These are phyloP conservation scores for Phytophthora palmivora DNA, from an alignment of 352 stramenopile genomes.

Conservation along the genomic window DNA sequence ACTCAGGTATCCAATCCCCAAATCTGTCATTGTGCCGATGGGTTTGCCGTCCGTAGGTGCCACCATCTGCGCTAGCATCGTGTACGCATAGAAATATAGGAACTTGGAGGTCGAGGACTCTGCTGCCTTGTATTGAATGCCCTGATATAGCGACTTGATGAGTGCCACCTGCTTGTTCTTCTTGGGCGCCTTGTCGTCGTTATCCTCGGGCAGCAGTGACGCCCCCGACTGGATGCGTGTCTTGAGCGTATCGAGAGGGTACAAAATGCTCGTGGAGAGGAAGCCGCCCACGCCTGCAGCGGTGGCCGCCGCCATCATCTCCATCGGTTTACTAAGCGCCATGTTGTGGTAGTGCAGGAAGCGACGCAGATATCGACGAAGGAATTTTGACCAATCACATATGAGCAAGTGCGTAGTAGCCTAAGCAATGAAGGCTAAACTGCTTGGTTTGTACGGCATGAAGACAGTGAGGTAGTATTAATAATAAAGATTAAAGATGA, in stretches of 20 bases:
- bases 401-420: conserved; percentile 3
- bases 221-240: conserved; percentile 86
- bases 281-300: conserved; percentile 81
- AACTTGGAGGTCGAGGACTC: conserved; percentile 90
- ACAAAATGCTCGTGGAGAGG: conserved; percentile 79
- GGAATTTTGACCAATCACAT: conserved; percentile 19
- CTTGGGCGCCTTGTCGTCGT: conserved; percentile 29
- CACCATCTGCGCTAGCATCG: conserved; percentile 73
- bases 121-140: conserved; percentile 86
- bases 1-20: conserved; percentile 85
- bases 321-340: conserved; percentile 84
- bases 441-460: too few species aligned
- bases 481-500: too few species aligned
- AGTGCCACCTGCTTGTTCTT: conserved; percentile 49
- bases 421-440: too few species aligned
- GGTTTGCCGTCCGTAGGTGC: conserved; percentile 64
- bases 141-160: conserved; percentile 77
- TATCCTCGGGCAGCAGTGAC: conserved; percentile 57
- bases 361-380: conserved; percentile 9
- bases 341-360: conserved; percentile 24
- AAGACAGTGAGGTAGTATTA: too few species aligned
- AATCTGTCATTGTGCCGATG: conserved; percentile 70
- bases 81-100: conserved; percentile 92
- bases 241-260: conserved; percentile 90
- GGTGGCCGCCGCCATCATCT: conserved; percentile 81